A percentile compares a stretch with the other conserved stretches of the same genome.
Conservation (phyloP, 768 basidiomycete species). For the Pulveroboletus ravenelii region DNA sequence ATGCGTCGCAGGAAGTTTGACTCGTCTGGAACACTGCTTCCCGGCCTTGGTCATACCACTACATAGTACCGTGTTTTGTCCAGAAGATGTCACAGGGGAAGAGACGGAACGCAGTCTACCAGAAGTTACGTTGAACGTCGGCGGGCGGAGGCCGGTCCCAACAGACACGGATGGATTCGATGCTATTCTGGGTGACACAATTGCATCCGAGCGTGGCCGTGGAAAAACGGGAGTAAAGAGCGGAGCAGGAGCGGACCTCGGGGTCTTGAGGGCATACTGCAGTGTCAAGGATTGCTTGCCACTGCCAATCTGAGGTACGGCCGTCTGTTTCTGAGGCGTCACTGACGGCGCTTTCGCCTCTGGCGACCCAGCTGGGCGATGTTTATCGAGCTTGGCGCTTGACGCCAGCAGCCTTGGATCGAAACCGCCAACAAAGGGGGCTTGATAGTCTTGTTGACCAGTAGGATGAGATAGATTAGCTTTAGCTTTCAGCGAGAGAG, state of each 20-base stretch:
- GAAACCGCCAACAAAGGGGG: conserved; percentile 51
- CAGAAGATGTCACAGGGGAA: conserved; percentile 17
- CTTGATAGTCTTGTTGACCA: not conserved
- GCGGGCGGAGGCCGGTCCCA: conserved; percentile 5
- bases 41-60: conserved; percentile 61
- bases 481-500: conserved; percentile 29
- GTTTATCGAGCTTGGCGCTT: conserved; percentile 7
- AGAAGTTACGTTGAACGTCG: conserved; percentile 10
- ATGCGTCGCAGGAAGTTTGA: conserved; percentile 41
- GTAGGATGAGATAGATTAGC: not conserved
- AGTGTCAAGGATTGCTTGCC: conserved; percentile 16
- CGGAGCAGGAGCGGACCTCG: conserved; percentile 16
- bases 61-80: conserved; percentile 42
- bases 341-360: not conserved
- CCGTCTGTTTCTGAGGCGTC: conserved; percentile 13
- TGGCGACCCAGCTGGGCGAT: conserved; percentile 5
- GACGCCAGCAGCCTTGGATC: conserved; percentile 10
- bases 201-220: conserved; percentile 34
- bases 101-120: conserved; percentile 19
- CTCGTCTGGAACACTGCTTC: conserved; percentile 54
- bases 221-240: conserved; percentile 16
- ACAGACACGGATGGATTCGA: conserved; percentile 5
- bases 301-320: conserved; percentile 26
- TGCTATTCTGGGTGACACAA: conserved; percentile 8
- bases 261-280: conserved; percentile 21